phyloP scores from a whole-genome alignment of 140 eudicot species.

The Flaveria floridana region DNA sequence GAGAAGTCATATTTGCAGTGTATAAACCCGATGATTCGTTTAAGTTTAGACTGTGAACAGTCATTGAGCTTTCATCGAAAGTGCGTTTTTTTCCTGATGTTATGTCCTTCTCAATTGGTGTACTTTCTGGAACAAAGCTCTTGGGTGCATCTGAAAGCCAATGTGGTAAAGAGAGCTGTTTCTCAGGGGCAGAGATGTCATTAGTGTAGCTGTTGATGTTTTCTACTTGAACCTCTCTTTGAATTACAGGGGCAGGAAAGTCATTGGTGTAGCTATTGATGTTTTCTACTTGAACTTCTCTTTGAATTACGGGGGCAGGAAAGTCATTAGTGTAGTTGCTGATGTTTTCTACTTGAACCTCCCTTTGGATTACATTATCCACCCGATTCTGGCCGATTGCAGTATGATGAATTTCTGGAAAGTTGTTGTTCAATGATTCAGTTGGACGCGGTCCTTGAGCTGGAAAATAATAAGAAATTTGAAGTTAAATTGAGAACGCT shows the following conservation, averaged over 20 bases:
- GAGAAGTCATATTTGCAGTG: not conserved
- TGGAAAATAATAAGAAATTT: slow-evolving; percentile 25
- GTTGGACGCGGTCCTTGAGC: slow-evolving; percentile 34
- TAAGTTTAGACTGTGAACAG: slow-evolving; percentile 37
- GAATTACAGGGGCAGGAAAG: slow-evolving; percentile 56
- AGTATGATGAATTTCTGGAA: slow-evolving; percentile 31
- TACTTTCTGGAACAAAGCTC: slow-evolving; percentile 41
- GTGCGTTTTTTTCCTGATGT: slow-evolving; percentile 72
- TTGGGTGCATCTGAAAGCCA: slow-evolving; percentile 40
- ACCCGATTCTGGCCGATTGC: slow-evolving; percentile 18
- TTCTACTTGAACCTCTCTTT: slow-evolving; percentile 30
- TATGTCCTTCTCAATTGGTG: slow-evolving; percentile 43
- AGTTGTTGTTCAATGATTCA: slow-evolving; percentile 27
- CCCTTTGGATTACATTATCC: slow-evolving; percentile 22
- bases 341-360: slow-evolving; percentile 9
- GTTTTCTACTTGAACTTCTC: slow-evolving; percentile 14
- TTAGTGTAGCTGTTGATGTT: slow-evolving; percentile 30
- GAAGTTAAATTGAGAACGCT: slow-evolving; percentile 10
- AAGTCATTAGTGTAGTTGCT: not conserved
- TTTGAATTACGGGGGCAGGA: slow-evolving; percentile 50
- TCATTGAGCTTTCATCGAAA: slow-evolving; percentile 70
- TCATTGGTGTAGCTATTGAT: slow-evolving; percentile 16
- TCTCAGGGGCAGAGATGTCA: slow-evolving; percentile 75
- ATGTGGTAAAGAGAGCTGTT: slow-evolving; percentile 55
- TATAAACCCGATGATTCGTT: slow-evolving; percentile 25